These are phyloP conservation scores for Xylaria polymorpha DNA, from an alignment of 2,329 filamentous ascomycete species.

Conservation along the genomic window DNA sequence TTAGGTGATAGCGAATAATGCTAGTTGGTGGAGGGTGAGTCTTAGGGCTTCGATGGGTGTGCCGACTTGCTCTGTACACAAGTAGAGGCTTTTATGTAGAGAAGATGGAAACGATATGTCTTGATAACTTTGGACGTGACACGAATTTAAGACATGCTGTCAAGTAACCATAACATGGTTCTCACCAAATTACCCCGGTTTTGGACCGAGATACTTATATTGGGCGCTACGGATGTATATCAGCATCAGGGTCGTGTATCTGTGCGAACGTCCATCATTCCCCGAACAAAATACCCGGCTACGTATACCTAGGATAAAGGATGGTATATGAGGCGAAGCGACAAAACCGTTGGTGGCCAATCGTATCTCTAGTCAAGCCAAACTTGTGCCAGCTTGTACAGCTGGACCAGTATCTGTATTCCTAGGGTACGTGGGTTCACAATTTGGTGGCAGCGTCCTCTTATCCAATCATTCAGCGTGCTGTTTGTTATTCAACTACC, in stretches of 20 bases:
- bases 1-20: neutral
- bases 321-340: neutral
- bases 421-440: neutral
- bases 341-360: neutral
- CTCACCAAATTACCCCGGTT: slow-evolving; percentile 7
- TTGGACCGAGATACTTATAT: neutral
- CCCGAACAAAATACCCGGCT: neutral
- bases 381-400: neutral
- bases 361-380: slow-evolving; percentile 3
- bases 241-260: neutral
- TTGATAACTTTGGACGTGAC: slow-evolving; percentile 1
- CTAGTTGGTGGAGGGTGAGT: neutral
- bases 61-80: neutral
- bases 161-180: neutral
- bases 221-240: neutral
- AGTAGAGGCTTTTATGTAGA: neutral
- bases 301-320: neutral
- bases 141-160: slow-evolving; percentile 12
- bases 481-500: neutral
- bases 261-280: neutral
- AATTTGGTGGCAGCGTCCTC: neutral
- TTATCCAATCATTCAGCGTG: neutral
- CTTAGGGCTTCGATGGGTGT: neutral
- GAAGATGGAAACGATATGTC: neutral
- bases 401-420: neutral